Conservation (phyloP, 257 asterid species). For the Primulina tabacum region DNA sequence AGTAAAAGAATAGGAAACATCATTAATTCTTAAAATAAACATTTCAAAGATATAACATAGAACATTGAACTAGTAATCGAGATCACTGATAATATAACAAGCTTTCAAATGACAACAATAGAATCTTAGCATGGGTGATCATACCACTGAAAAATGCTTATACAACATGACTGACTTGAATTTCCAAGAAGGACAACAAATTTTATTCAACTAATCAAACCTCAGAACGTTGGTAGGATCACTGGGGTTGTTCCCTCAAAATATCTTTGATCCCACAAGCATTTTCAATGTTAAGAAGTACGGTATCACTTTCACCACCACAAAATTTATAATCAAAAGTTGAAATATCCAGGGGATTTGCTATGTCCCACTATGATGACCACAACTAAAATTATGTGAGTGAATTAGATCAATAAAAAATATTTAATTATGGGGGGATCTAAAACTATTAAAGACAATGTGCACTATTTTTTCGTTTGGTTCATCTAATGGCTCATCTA, state of each 20-base stretch:
- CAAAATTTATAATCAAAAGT: not conserved
- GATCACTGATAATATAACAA: not conserved
- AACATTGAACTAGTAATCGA: not conserved
- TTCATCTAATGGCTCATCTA: not conserved
- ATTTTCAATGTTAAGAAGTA: too few relatives aligned
- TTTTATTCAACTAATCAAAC: not conserved
- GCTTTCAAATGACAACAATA: not conserved
- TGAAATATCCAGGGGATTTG: not conserved
- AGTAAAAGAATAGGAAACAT: slow-evolving; percentile 15
- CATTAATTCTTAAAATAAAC: not conserved
- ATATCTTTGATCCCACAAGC: not conserved
- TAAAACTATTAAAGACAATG: not conserved
- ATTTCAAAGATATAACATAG: too few relatives aligned
- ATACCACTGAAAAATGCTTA: not conserved
- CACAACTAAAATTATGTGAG: not conserved
- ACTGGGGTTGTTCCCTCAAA: not conserved
- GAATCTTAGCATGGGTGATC: not conserved
- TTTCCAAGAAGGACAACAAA: not conserved
- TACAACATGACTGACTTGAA: not conserved
- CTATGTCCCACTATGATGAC: not conserved
- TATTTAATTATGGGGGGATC: not conserved
- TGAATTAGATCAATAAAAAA: not conserved
- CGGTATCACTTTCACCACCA: not conserved
- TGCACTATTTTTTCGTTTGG: not conserved
- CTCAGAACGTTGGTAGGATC: not conserved